Conservation (phyloP, 2,329 filamentous ascomycete species). For the Xylariales sp. region DNA sequence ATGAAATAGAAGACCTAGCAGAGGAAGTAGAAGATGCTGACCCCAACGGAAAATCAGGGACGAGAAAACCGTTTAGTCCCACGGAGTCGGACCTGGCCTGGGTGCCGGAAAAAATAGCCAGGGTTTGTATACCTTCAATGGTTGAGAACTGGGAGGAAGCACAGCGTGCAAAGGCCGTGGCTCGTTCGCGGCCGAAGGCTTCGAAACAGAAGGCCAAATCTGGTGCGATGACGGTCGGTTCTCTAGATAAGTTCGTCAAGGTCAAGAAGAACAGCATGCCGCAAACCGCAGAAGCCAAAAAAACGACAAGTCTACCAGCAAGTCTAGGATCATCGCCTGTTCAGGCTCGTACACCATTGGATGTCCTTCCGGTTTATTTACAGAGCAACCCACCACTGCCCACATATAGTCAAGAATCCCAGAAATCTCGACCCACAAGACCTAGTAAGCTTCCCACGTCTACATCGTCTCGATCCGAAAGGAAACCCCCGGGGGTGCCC, state of each 20-base stretch:
- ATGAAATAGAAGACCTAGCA: constrained; percentile 64
- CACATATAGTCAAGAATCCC: constrained; percentile 28
- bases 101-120: constrained; percentile 74
- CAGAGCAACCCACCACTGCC: constrained; percentile 32
- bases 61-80: constrained; percentile 70
- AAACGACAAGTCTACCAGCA: neutral
- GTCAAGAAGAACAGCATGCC: constrained; percentile 52
- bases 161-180: constrained; percentile 49
- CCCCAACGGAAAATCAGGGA: constrained; percentile 41
- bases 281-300: constrained; percentile 23
- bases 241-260: constrained; percentile 57
- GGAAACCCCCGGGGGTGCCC: constrained; percentile 41
- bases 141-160: constrained; percentile 72
- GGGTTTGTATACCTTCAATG: constrained; percentile 71
- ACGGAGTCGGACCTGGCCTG: constrained; percentile 73
- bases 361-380: constrained; percentile 26
- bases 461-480: constrained; percentile 38
- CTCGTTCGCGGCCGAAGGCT: constrained; percentile 44
- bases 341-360: constrained; percentile 19
- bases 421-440: constrained; percentile 38
- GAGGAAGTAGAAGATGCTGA: constrained; percentile 44
- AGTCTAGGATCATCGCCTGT: constrained; percentile 14
- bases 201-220: constrained; percentile 40
- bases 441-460: constrained; percentile 49
- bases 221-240: constrained; percentile 44